A percentile compares a stretch with the other conserved stretches of the same genome.
Evolutionary conservation across 1,284 basidiomycete species (phyloP).

Genomic region (Clitocybe nebularis): DNA sequence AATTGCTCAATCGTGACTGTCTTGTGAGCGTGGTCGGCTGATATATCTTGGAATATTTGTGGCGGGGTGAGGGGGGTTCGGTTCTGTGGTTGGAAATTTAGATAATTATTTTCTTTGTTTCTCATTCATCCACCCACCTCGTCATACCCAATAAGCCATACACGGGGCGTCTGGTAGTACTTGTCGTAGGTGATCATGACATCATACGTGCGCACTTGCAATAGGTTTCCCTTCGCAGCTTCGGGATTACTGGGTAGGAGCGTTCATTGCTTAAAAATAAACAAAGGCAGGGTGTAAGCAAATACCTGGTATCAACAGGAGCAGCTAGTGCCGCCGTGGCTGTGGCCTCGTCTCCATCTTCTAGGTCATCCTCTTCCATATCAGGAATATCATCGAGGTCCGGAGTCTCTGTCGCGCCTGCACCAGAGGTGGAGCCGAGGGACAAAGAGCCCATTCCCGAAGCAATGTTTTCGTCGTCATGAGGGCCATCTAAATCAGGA

Average conservation of each 20-base stretch:
- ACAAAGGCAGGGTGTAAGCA: constrained; percentile 14
- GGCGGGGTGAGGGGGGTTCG: constrained; percentile 80
- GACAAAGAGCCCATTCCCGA: constrained; percentile 40
- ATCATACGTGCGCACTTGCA: constrained; percentile 97
- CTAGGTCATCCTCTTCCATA: constrained; percentile 84
- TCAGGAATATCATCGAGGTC: constrained; percentile 92
- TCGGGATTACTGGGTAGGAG: constrained; percentile 47
- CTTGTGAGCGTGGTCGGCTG: constrained; percentile 96
- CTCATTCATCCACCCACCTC: constrained; percentile 55
- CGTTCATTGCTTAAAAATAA: constrained; percentile 1
- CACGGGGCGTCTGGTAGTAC: constrained; percentile 94
- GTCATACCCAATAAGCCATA: constrained; percentile 94
- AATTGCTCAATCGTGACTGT: constrained; percentile 99
- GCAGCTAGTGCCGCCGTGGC: constrained; percentile 48
- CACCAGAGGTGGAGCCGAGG: constrained; percentile 35
- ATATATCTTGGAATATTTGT: constrained; percentile 97
- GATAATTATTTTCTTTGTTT: background rate
- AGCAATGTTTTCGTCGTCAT: constrained; percentile 34
- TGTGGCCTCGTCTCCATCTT: constrained; percentile 83
- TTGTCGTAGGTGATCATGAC: constrained; percentile 99
- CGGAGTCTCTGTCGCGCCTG: constrained; percentile 45
- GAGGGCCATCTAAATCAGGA: constrained; percentile 61
- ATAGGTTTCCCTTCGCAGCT: constrained; percentile 74
- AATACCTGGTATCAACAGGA: constrained; percentile 39
- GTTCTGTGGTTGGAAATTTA: constrained; percentile 50